These are phyloP conservation scores for Raffaelea arxii DNA, from an alignment of 2,329 filamentous ascomycete genomes.

Conservation along the genomic window DNA sequence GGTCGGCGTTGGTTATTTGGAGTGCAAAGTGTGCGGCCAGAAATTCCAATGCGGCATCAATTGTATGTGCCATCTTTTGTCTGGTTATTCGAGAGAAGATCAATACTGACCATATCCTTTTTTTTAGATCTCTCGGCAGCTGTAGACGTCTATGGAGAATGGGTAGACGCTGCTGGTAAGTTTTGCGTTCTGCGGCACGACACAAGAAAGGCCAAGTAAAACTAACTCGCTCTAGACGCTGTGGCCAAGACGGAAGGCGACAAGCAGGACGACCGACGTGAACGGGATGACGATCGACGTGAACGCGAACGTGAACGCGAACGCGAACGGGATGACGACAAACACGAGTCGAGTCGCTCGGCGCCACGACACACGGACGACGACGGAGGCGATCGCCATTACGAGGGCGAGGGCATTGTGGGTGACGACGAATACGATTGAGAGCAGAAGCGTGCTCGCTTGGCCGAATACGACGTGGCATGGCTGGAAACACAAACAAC, in stretches of 20 bases:
- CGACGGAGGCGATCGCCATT: constrained; percentile 41
- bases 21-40: constrained; percentile 90
- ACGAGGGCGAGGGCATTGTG: constrained; percentile 43
- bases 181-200: background rate
- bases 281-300: too few species aligned
- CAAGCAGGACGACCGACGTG: too few species aligned
- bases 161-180: constrained; percentile 77
- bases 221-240: constrained; percentile 26
- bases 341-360: too few species aligned
- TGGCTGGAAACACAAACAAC: background rate
- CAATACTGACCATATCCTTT: background rate
- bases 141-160: constrained; percentile 95
- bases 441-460: background rate
- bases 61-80: constrained; percentile 45
- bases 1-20: constrained; percentile 69
- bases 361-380: constrained; percentile 23
- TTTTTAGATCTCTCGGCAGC: constrained; percentile 70
- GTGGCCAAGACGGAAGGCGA: constrained; percentile 33
- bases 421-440: constrained; percentile 48
- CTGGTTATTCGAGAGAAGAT: background rate
- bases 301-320: constrained; percentile 2
- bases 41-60: constrained; percentile 89
- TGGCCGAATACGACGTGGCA: background rate
- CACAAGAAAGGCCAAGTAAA: background rate
- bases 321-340: constrained; percentile 2